phyloP scores from a whole-genome alignment of 2,329 filamentous ascomycete genomes.

The Geosmithia putterillii region DNA sequence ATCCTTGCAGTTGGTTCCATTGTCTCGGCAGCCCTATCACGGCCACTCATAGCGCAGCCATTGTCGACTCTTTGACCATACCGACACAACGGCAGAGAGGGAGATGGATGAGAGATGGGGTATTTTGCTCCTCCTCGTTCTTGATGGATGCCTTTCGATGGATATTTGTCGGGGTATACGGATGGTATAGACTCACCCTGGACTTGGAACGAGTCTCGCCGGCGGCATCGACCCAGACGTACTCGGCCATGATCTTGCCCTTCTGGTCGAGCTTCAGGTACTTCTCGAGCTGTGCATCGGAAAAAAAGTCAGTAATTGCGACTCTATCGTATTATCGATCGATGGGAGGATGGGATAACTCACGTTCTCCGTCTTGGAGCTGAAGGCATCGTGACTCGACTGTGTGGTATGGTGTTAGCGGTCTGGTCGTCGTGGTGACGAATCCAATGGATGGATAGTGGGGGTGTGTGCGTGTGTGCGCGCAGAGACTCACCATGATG shows the following conservation, averaged over 20 bases:
- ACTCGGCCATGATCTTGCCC: slow-evolving; percentile 83
- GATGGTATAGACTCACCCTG: slow-evolving; percentile 56
- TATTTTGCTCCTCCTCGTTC: too few species aligned
- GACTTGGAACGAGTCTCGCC: slow-evolving; percentile 89
- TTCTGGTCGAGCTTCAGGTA: slow-evolving; percentile 86
- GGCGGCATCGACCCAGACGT: slow-evolving; percentile 84
- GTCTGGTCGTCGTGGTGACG: not conserved
- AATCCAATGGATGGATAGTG: too few species aligned
- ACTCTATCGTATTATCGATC: not conserved
- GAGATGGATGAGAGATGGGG: too few species aligned
- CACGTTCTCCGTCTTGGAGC: slow-evolving; percentile 1
- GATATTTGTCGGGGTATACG: too few species aligned
- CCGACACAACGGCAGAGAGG: too few species aligned
- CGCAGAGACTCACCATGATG: slow-evolving; percentile 5
- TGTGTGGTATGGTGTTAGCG: too few species aligned
- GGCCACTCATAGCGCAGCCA: too few species aligned
- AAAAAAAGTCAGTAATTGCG: not conserved
- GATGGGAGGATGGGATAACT: not conserved
- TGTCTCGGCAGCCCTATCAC: too few species aligned
- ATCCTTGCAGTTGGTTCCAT: too few species aligned
- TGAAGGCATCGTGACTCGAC: slow-evolving; percentile 1
- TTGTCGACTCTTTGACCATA: too few species aligned
- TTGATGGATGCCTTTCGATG: too few species aligned
- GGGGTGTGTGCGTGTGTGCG: not conserved
- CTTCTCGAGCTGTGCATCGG: slow-evolving; percentile 62